Percentiles rank a stretch among this genome's conserved stretches.
Conservation (phyloP, 768 basidiomycete genomes). For the Suillus subalutaceus region DNA sequence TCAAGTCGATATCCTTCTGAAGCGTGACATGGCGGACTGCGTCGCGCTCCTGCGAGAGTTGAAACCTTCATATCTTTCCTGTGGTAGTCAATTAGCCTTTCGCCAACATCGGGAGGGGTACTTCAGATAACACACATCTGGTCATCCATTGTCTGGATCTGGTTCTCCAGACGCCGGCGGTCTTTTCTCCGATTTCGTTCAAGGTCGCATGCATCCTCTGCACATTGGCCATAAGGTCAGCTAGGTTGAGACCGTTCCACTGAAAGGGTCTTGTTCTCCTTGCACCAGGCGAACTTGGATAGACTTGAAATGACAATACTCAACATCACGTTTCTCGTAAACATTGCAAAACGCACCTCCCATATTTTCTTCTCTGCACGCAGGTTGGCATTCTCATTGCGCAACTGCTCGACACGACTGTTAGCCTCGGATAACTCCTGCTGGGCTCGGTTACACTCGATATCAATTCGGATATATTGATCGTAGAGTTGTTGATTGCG, state of each 20-base stretch:
- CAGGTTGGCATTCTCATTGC: constrained; percentile 85
- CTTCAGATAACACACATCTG: constrained; percentile 61
- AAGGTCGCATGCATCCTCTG: constrained; percentile 89
- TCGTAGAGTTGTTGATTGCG: constrained; percentile 76
- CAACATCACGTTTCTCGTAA: constrained; percentile 1
- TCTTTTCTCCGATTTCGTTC: constrained; percentile 88
- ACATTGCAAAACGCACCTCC: constrained; percentile 58
- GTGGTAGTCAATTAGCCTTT: constrained; percentile 7
- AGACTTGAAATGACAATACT: constrained; percentile 46
- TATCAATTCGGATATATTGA: constrained; percentile 73
- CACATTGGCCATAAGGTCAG: constrained; percentile 86
- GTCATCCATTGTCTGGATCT: constrained; percentile 74
- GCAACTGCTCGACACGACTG: constrained; percentile 70
- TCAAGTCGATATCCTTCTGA: constrained; percentile 80
- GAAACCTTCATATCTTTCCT: constrained; percentile 77
- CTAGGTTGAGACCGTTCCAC: constrained; percentile 83
- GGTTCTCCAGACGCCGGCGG: constrained; percentile 76
- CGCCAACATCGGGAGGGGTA: not conserved
- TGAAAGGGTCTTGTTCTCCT: constrained; percentile 79
- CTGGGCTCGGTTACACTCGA: constrained; percentile 68
- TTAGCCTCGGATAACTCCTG: constrained; percentile 67
- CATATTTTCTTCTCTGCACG: constrained; percentile 93
- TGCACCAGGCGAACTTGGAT: constrained; percentile 81
- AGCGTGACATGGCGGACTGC: constrained; percentile 69
- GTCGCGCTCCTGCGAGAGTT: constrained; percentile 77